Evolutionary conservation across 306 rosid genomes (phyloP), one percentile per base, ranked within the genome.

Genomic region (Castanea sativa): DNA sequence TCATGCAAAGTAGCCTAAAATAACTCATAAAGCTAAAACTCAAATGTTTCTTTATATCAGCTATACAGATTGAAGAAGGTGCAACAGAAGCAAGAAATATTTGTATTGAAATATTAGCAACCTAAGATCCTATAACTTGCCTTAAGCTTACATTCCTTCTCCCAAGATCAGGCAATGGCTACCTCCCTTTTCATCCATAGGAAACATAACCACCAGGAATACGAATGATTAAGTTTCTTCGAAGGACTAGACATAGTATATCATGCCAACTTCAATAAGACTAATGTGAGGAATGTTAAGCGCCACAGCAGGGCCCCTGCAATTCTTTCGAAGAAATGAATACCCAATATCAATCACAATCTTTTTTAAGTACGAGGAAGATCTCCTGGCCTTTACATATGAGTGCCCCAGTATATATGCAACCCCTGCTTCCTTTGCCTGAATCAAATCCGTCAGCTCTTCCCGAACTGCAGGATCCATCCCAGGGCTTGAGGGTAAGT

Each of bases 251-350:
- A 93, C 97, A 79, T 93, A 89, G 80, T 93, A 91, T 85, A 93
- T 93, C 96, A 93, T 93, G 67, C 97, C 97, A 79, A 93, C 97
- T 86, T 93, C 97, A 52, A 93, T 89, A 1, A 93, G 91, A 83
- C 97, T 89, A 75, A 91, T 93, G 76, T 93, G 97, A 77, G 97
- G 97, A 82, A 93, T 91, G 82, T 93, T 93, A 35, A 93, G 96
- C 5, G 97, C 94, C 77, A 91, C 94, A 68, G 93, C 80, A 3
- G 96, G 96, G 30, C 96, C 97, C 85, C 97, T 81, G 83, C 94
- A 93, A 86, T 93, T 93, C 91, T 91, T 93, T 71, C 97, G 78
- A 15, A 93, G 91, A 77, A 93, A 93, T 1, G 96, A 89, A 81
- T 93, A 93, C 8, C 96, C 96, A 30, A 89, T 84, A 83, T 93